Base-by-base conservation (phyloP, 2,329 filamentous ascomycete genomes). In the Cylindrodendrum hubeiense region DNA sequence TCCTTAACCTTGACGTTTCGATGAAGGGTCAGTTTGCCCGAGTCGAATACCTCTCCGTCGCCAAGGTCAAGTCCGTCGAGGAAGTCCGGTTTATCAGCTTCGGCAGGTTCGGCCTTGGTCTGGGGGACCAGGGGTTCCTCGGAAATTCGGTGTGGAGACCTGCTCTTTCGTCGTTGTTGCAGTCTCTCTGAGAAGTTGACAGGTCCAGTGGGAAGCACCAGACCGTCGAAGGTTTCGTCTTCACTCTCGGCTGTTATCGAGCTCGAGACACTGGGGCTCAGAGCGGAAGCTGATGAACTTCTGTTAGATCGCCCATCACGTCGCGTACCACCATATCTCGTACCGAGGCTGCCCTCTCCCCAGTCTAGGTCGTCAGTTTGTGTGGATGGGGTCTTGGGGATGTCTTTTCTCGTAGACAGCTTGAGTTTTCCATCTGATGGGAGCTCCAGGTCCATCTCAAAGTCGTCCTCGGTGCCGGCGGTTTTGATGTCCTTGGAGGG, bases 251-350 rank as follows among this genome's bases (percentile, higher is more conserved):
- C 88, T 2, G 94, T 97, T 72, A 97, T 90, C 68, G 93, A 96
- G 79, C 95, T 98, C 21, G 94, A 93, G 60, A 97, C 88, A 78
- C 95, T 98, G 15, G 96, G 95, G 76, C 95, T 98, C 78, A 98
- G 87, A 28, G 93, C 93, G 41, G 95, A 97, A 37, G 91, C 90
- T 19, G 94, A 95, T 1, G 94, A 97, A 82, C 93, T 96, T 74
- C 93, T 90, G 74, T 90, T 90, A 52, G 93, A 95, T 43, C 89
- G 89, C n/a, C 86, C 87, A 74, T 95, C 93, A 73, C 93, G 90
- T 69, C 90, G 88, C 15, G 94, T 97, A 47, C 95, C 95, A 41
- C 93, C 95, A 80, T 95, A 95, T 62, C 95, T 89, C 47, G 95
- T 97, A 41, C 95, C 94, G 64, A 98, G 85, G 77, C 95, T 98